Evolutionary conservation across 225 moss, liverwort and hornwort species (phyloP).

Genomic region (Lunularia cruciata): DNA sequence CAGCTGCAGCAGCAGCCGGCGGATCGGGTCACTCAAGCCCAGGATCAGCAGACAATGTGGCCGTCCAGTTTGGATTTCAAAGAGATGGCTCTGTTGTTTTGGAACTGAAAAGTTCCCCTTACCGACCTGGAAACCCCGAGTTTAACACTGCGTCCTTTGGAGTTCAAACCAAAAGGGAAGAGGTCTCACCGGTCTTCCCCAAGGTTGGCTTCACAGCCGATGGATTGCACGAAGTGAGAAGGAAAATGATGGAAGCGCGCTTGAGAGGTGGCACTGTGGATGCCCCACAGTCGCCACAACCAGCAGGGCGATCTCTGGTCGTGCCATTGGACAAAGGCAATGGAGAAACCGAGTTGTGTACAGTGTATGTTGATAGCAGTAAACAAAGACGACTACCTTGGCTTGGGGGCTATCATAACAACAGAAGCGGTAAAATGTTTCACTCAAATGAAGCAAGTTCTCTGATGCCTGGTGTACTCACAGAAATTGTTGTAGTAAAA

Average conservation of each 20-base stretch:
- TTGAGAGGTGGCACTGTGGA: no score
- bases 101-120: not conserved
- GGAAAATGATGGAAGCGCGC: slow-evolving; percentile 19
- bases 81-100: not conserved
- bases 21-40: not conserved
- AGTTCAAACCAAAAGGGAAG: not conserved
- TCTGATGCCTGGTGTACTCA: not conserved
- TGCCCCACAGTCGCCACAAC: no score
- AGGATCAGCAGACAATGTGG: not conserved
- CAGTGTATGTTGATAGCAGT: slow-evolving; percentile 43
- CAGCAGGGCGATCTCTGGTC: not conserved
- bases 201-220: not conserved
- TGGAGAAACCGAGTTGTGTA: slow-evolving; percentile 30
- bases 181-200: slow-evolving; percentile 5
- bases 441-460: not conserved
- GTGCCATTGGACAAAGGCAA: slow-evolving; percentile 5
- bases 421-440: slow-evolving; percentile 49
- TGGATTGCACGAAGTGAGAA: slow-evolving; percentile 7
- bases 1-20: no score
- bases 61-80: not conserved
- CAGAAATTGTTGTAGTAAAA: not conserved
- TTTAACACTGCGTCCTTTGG: not conserved
- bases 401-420: slow-evolving; percentile 74
- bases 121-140: not conserved
- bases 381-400: slow-evolving; percentile 49